phyloP scores from a whole-genome alignment of 2,329 filamentous ascomycete genomes.

The Pyricularia sp. region DNA sequence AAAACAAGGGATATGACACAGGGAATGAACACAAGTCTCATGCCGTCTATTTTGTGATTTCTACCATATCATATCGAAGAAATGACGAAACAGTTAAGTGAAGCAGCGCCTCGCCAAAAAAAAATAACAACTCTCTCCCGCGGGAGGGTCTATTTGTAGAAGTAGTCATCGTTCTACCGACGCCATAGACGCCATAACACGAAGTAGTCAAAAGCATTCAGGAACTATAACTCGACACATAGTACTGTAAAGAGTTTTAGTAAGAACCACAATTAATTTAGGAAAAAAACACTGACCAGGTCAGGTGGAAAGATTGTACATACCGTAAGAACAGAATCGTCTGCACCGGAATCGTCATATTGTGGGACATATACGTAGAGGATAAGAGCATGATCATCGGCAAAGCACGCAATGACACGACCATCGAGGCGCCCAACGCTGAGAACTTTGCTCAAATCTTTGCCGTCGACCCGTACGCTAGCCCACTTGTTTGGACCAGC shows the following conservation, averaged over 20 bases:
- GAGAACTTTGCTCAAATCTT: slow-evolving; percentile 88
- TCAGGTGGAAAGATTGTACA: slow-evolving; percentile 15
- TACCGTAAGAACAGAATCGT: slow-evolving; percentile 67
- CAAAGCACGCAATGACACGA: slow-evolving; percentile 84
- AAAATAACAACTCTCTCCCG: background rate
- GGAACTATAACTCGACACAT: slow-evolving; percentile 24
- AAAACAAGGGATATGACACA: background rate
- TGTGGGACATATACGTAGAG: slow-evolving; percentile 70
- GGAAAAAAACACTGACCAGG: background rate
- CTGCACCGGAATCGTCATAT: slow-evolving; percentile 50
- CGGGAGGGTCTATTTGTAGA: background rate
- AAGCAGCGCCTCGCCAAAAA: background rate
- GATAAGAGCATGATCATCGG: slow-evolving; percentile 66
- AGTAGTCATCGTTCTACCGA: background rate
- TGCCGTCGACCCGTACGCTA: slow-evolving; percentile 79
- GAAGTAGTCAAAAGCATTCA: slow-evolving; percentile 8
- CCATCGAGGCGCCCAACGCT: slow-evolving; percentile 84
- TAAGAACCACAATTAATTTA: background rate
- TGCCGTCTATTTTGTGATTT: background rate
- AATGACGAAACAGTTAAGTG: background rate
- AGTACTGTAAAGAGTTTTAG: slow-evolving; percentile 17
- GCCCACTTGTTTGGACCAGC: slow-evolving; percentile 76
- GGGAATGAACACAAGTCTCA: background rate
- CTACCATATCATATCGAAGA: background rate
- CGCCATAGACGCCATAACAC: background rate